Percentiles rank a stretch among this genome's conserved stretches.
phyloP scores from a whole-genome alignment of 23 red algal genomes.

The Chondrus crispus region DNA sequence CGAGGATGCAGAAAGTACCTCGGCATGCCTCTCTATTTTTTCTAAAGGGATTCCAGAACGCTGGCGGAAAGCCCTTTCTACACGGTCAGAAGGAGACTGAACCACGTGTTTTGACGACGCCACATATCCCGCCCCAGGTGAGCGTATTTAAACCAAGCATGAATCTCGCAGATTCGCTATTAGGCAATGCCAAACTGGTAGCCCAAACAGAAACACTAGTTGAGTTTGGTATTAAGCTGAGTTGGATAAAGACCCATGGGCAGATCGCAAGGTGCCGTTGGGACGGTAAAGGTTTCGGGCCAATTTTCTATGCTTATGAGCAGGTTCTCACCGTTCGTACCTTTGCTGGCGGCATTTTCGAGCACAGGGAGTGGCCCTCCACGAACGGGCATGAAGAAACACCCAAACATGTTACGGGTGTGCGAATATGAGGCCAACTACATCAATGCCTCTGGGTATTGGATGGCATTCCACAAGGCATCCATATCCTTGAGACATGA shows the following conservation, averaged over 20 bases:
- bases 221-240: not conserved
- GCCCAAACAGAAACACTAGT: not conserved
- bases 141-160: no score
- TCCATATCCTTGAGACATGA: not conserved
- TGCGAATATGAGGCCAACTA: not conserved
- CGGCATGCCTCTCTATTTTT: no score
- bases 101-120: no score
- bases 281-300: no score
- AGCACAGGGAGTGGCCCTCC: not conserved
- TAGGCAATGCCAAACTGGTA: not conserved
- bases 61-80: no score
- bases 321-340: not conserved
- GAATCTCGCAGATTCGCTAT: not conserved
- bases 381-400: not conserved
- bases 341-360: not conserved
- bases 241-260: not conserved
- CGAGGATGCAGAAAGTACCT: no score
- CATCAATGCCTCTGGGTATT: not conserved
- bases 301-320: not conserved
- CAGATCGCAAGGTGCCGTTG: no score
- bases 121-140: no score
- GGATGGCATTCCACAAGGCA: not conserved
- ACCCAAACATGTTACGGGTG: not conserved
- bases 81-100: no score
- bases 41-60: no score